Evolutionary conservation across 2,329 filamentous ascomycete species (phyloP).

Genomic region (Alternaria novae-zelandiae): DNA sequence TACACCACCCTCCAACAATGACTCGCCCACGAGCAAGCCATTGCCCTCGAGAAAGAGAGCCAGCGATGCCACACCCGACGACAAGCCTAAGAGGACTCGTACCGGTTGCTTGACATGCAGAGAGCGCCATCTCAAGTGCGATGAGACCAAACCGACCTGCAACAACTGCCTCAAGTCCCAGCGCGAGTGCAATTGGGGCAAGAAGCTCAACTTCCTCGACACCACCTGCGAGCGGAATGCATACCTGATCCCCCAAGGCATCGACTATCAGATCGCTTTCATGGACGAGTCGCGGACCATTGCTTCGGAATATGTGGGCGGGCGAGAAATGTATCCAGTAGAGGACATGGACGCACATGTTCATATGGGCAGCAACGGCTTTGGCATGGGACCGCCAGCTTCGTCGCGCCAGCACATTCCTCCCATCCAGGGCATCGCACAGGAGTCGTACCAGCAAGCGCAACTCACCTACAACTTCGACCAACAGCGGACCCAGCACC

Average conservation of each 20-base stretch:
- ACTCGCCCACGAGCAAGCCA: slow-evolving; percentile 26
- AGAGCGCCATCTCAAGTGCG: slow-evolving; percentile 89
- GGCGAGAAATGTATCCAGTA: slow-evolving; percentile 73
- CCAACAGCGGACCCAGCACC: slow-evolving; percentile 31
- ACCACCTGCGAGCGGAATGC: slow-evolving; percentile 73
- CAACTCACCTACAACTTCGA: slow-evolving; percentile 52
- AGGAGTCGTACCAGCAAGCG: slow-evolving; percentile 54
- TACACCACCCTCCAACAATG: slow-evolving; percentile 29
- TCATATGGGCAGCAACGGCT: slow-evolving; percentile 31
- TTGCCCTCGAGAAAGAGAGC: slow-evolving; percentile 27
- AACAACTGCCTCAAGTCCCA: slow-evolving; percentile 90
- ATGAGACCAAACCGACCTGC: slow-evolving; percentile 71
- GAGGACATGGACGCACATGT: slow-evolving; percentile 44
- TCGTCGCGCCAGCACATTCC: slow-evolving; percentile 57
- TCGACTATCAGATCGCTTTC: slow-evolving; percentile 77
- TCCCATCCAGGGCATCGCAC: slow-evolving; percentile 57
- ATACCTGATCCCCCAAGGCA: slow-evolving; percentile 51
- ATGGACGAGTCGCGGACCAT: slow-evolving; percentile 89
- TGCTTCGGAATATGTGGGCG: slow-evolving; percentile 87
- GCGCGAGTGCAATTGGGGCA: slow-evolving; percentile 81
- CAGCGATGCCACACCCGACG: slow-evolving; percentile 36
- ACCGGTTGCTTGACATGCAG: slow-evolving; percentile 92
- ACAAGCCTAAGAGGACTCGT: slow-evolving; percentile 82
- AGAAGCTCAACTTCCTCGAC: slow-evolving; percentile 91
- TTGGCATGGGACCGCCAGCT: slow-evolving; percentile 41